These are phyloP conservation scores for Pulveroboletus frians DNA, from an alignment of 768 basidiomycete genomes.

Conservation along the genomic window DNA sequence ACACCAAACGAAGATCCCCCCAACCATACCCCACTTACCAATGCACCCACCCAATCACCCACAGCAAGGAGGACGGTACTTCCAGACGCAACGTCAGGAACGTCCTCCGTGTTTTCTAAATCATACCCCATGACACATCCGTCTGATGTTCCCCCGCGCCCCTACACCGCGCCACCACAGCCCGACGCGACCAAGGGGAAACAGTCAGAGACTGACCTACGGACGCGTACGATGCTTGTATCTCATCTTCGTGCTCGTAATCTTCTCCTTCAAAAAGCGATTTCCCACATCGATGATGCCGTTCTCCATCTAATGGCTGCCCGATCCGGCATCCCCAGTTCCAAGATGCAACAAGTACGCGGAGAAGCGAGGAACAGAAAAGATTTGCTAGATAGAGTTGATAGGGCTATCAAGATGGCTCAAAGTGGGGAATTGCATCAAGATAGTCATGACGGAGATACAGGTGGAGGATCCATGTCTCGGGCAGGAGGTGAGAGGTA, in stretches of 20 bases:
- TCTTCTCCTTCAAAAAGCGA: slow-evolving; percentile 29
- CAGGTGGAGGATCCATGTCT: neutral
- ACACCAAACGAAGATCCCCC: slow-evolving; percentile 8
- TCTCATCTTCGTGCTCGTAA: slow-evolving; percentile 28
- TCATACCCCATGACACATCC: slow-evolving; percentile 9
- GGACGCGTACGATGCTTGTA: slow-evolving; percentile 19
- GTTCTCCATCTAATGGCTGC: slow-evolving; percentile 28
- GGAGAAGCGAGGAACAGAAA: slow-evolving; percentile 29
- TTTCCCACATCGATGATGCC: slow-evolving; percentile 30
- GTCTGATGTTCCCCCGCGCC: slow-evolving; percentile 19
- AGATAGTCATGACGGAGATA: slow-evolving; percentile 1
- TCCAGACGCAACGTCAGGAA: slow-evolving; percentile 5
- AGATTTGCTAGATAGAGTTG: slow-evolving; percentile 27
- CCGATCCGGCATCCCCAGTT: slow-evolving; percentile 29
- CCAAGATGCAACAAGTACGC: slow-evolving; percentile 29
- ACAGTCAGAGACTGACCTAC: slow-evolving; percentile 9
- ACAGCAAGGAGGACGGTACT: slow-evolving; percentile 6
- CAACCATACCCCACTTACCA: slow-evolving; percentile 10
- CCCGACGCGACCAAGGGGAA: slow-evolving; percentile 11
- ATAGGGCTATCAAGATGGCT: slow-evolving; percentile 28
- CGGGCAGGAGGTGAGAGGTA: slow-evolving; percentile 13
- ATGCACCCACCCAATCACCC: slow-evolving; percentile 17
- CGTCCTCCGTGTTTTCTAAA: neutral
- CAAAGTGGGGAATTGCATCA: slow-evolving; percentile 13
- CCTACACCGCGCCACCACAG: slow-evolving; percentile 26